Evolutionary conservation across 1,284 basidiomycete species (phyloP), one percentile per base, ranked within the genome.

Genomic region (Cystobasidium pallidum): DNA sequence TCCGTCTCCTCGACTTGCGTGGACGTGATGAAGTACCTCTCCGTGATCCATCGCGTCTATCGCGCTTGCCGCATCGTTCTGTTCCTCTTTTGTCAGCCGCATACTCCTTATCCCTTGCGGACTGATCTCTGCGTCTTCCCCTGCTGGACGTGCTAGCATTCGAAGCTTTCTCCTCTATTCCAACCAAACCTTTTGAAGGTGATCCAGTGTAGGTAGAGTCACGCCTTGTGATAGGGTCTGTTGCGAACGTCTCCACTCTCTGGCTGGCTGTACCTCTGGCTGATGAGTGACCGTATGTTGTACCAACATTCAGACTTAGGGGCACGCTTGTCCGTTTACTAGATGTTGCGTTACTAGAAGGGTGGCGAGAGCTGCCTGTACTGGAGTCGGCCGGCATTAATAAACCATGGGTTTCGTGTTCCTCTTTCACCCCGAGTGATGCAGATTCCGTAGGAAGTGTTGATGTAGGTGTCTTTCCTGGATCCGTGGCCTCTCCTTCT

Each of bases 401-500:
- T 1, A 64, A 8, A 51, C 51, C 62, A 36, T 64, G 45, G 21
- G 30, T 45, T n/a, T 41, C 17, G 39, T 30, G 1, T 21, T 64
- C 62, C 3, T 47, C 7, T 24, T 64, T 64, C 8, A 64, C 47
- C 28, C 11, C 19, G 41, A 24, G 10, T 19, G 26, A 24, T 64
- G 7, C 3, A 19, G 36, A 24, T 11, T n/a, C n/a, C n/a, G 10
- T 11, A 32, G 17, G 24, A n/a, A 15, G 13, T 34, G 11, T 1
- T 8, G 62, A 28, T 17, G 28, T 36, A 24, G 62, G 45, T 28
- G 45, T 64, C n/a, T 28, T 34, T 24, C 41, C 62, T 17, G 30
- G 3, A 19, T 64, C 62, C 30, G 43, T 26, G 13, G 51, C n/a
- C 24, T 64, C 62, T 30, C 62, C 62, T 64, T 64, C 62, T 3